Conservation (phyloP, 1,284 basidiomycete species). For the Marasmius oreades region DNA sequence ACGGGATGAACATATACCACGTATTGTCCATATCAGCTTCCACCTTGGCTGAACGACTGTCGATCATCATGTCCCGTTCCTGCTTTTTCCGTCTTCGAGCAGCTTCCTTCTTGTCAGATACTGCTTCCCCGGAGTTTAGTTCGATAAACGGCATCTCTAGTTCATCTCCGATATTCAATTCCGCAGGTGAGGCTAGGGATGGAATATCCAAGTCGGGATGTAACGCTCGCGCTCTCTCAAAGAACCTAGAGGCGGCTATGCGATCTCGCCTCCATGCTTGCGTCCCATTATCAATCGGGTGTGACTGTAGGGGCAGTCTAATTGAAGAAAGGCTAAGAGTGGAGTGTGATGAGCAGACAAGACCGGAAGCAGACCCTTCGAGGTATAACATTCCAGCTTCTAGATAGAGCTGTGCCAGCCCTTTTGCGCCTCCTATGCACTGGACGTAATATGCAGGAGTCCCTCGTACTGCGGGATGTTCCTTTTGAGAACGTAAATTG, state of each 20-base stretch:
- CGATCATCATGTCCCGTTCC: conserved; percentile 42
- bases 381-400: conserved; percentile 73
- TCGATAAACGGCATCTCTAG: conserved; percentile 64
- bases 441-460: conserved; percentile 58
- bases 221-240: conserved; percentile 60
- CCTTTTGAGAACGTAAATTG: conserved; percentile 27
- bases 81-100: conserved; percentile 49
- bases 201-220: conserved; percentile 65
- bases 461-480: conserved; percentile 41
- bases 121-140: conserved; percentile 23
- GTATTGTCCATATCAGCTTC: conserved; percentile 58
- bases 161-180: conserved; percentile 32
- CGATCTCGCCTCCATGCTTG: conserved; percentile 71
- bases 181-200: conserved; percentile 47
- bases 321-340: conserved; percentile 63
- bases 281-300: conserved; percentile 48
- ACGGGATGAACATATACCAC: conserved; percentile 68
- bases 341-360: conserved; percentile 4
- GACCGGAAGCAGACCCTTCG: conserved; percentile 69
- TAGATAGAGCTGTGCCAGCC: conserved; percentile 68
- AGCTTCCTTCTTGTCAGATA: conserved; percentile 19
- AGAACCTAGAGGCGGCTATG: conserved; percentile 61
- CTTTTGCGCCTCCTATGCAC: conserved; percentile 56
- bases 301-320: conserved; percentile 49
- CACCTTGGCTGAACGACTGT: conserved; percentile 36